phyloP scores from a whole-genome alignment of 306 rosid species.

The Rosa rugosa region DNA sequence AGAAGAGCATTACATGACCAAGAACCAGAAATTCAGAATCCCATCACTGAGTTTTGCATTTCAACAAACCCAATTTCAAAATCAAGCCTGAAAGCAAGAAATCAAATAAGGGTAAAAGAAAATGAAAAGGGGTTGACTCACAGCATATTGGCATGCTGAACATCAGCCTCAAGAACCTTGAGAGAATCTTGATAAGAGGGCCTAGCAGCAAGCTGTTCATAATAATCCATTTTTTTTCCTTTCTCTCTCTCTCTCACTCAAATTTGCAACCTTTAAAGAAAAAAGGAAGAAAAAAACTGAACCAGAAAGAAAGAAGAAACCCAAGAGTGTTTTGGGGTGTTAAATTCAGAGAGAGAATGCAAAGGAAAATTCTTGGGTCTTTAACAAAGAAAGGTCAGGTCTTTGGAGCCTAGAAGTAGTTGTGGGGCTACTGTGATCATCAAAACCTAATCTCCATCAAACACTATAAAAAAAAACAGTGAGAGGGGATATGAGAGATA shows the following conservation, averaged over 20 bases:
- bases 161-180: constrained; percentile 70
- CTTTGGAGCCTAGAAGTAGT: constrained; percentile 33
- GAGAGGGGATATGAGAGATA: background rate
- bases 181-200: constrained; percentile 64
- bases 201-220: constrained; percentile 49
- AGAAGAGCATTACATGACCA: background rate
- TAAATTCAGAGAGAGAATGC: constrained; percentile 3
- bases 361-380: constrained; percentile 18
- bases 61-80: background rate
- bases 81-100: background rate
- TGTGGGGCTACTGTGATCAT: constrained; percentile 10
- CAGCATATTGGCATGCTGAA: constrained; percentile 78
- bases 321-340: constrained; percentile 22
- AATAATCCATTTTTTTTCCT: constrained; percentile 37
- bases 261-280: background rate
- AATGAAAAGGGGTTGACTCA: constrained; percentile 33
- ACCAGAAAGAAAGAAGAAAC: constrained; percentile 4
- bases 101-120: background rate
- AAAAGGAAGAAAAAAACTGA: background rate
- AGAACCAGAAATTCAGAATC: background rate
- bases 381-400: constrained; percentile 24
- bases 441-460: constrained; percentile 18
- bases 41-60: background rate
- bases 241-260: constrained; percentile 1
- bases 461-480: background rate